Percentiles rank a stretch among this genome's conserved stretches.
Evolutionary conservation across 176 grass and related monocot species (phyloP).

Genomic region (Cymbopogon citratus): DNA sequence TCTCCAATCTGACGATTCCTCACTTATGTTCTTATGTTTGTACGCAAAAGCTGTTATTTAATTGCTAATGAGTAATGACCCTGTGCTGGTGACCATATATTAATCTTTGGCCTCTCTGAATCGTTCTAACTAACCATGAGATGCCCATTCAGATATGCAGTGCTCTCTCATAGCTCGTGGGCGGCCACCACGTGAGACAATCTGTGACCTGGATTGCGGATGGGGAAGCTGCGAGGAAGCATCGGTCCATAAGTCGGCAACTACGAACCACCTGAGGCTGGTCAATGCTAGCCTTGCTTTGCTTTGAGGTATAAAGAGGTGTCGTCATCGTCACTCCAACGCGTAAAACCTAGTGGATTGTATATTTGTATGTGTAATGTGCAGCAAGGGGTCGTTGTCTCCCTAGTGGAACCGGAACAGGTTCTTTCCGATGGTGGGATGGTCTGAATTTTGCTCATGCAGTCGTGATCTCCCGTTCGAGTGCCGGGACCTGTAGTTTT

Average conservation of each 20-base stretch:
- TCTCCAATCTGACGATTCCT: background rate
- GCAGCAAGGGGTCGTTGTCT: background rate
- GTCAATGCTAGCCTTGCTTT: slow-evolving; percentile 9
- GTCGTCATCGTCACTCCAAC: background rate
- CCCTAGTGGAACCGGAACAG: background rate
- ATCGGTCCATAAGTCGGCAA: background rate
- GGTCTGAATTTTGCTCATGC: background rate
- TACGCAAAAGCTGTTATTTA: background rate
- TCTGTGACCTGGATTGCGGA: slow-evolving; percentile 3
- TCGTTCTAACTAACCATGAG: background rate
- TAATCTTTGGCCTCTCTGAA: slow-evolving; percentile 8
- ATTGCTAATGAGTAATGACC: background rate
- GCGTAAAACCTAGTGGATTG: background rate
- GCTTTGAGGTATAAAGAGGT: slow-evolving; percentile 11
- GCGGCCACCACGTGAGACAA: slow-evolving; percentile 6
- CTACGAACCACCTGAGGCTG: background rate
- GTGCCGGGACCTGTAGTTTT: background rate
- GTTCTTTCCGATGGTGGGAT: background rate
- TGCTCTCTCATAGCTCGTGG: background rate
- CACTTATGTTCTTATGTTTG: background rate
- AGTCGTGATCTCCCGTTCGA: too few relatives aligned
- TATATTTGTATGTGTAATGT: background rate
- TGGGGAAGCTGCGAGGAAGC: slow-evolving; percentile 16
- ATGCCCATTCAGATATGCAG: background rate
- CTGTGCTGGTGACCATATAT: background rate